Conservation (phyloP, 1,284 basidiomycete genomes). For the Gomphus sp. region DNA sequence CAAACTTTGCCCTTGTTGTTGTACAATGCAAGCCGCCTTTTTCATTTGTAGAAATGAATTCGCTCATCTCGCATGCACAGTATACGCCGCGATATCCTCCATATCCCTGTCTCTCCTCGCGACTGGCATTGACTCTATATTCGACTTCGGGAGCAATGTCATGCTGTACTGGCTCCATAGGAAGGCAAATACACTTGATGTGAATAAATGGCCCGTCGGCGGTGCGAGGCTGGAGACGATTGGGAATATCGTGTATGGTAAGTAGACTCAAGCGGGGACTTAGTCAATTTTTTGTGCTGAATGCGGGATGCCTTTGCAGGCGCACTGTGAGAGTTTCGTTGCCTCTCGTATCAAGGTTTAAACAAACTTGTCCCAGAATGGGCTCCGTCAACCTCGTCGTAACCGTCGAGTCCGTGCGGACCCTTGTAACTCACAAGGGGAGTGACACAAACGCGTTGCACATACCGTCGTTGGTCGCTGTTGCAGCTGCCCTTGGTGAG, state of each 20-base stretch:
- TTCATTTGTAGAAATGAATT: neutral
- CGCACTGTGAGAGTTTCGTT: conserved; percentile 41
- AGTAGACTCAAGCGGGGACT: conserved; percentile 19
- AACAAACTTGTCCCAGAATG: conserved; percentile 45
- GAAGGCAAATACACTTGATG: conserved; percentile 64
- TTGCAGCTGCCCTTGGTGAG: conserved; percentile 70
- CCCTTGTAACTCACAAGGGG: conserved; percentile 50
- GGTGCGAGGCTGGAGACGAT: conserved; percentile 88
- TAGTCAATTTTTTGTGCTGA: conserved; percentile 5
- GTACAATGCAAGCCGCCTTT: conserved; percentile 49
- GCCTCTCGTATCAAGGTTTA: too few species aligned
- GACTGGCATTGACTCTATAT: conserved; percentile 83
- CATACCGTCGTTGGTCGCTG: conserved; percentile 75
- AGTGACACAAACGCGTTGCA: conserved; percentile 63
- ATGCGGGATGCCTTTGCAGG: conserved; percentile 33
- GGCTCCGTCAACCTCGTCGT: conserved; percentile 78
- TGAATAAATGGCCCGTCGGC: conserved; percentile 86
- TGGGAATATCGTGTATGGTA: conserved; percentile 84
- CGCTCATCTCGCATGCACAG: conserved; percentile 26
- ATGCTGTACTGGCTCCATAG: conserved; percentile 77
- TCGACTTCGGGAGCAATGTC: conserved; percentile 88
- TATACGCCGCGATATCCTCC: conserved; percentile 83
- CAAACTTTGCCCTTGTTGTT: conserved; percentile 65
- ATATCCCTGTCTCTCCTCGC: conserved; percentile 83
- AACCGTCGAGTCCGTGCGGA: conserved; percentile 74